Percentiles rank a stretch among this genome's conserved stretches.
Evolutionary conservation across 495 filamentous ascomycete species (phyloP).

Genomic region (Beverwykella pulmonaria): DNA sequence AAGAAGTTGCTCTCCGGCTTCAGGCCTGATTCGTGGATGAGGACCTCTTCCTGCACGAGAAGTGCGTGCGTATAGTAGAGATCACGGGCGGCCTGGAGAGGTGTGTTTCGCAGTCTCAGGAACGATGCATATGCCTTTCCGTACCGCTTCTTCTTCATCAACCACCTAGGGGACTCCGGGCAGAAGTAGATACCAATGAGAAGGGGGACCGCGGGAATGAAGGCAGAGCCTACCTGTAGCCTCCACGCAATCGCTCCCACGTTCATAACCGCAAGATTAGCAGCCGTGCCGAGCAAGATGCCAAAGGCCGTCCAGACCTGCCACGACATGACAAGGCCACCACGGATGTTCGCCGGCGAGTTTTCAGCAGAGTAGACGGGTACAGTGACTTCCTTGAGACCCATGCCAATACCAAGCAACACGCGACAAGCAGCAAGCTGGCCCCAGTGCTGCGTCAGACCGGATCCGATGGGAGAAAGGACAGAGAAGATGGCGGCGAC

Average conservation of each 20-base stretch:
- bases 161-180: conserved; percentile 69
- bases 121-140: conserved; percentile 62
- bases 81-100: conserved; percentile 73
- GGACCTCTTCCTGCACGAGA: conserved; percentile 49
- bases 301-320: conserved; percentile 62
- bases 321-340: conserved; percentile 67
- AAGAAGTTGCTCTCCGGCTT: conserved; percentile 31
- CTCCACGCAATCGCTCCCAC: conserved; percentile 62
- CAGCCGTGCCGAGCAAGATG: conserved; percentile 62
- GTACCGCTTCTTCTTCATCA: conserved; percentile 62
- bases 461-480: conserved; percentile 64
- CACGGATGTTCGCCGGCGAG: conserved; percentile 62
- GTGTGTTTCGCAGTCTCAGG: conserved; percentile 61
- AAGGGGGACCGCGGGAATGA: conserved; percentile 71
- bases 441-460: conserved; percentile 63
- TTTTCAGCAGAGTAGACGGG: conserved; percentile 68
- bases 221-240: conserved; percentile 66
- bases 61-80: conserved; percentile 73
- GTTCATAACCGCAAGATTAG: conserved; percentile 61
- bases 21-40: conserved; percentile 41
- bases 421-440: conserved; percentile 65
- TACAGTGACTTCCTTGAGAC: conserved; percentile 57
- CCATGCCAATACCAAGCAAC: conserved; percentile 66
- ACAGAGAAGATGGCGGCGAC: conserved; percentile 66
- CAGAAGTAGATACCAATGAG: conserved; percentile 63